Base-by-base conservation (phyloP, 306 rosid species). In the Medicago truncatula region DNA sequence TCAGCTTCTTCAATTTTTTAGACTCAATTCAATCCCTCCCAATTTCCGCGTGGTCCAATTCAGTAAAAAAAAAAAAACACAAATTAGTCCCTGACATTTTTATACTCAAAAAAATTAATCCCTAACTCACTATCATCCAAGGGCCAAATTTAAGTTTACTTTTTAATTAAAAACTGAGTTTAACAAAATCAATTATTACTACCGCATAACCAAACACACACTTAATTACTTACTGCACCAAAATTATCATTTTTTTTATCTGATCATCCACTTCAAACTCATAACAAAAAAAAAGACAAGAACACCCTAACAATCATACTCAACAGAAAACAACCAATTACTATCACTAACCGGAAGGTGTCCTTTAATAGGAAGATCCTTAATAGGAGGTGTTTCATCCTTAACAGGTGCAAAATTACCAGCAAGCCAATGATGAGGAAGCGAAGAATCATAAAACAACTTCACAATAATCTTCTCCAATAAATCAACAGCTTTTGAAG, bases 341-440 rank as follows among this genome's bases (percentile, higher is more conserved):
- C 54, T 40, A n/a, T 56, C 9, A 86, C 87, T 70, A 75, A 95
- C 99, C 66, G 99, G 99, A 14, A 95, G 93, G 74, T 57, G 17
- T 1, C 99, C 99, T 65, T 70, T 76, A 13, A 95, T 86, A 17
- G 67, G 78, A 31, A 95, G 97, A 61, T 90, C 71, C 70, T 20
- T 83, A n/a, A 84, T 79, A 10, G 97, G 97, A 78, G 97, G 93
- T 11, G 97, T 95, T 65, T 95, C 98, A n/a, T 85, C 79, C 8
- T n/a, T 43, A 10, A 89, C 87, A 20, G 99, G 97, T 78, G 93
- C 88, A 20, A 89, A 92, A 82, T 95, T 95, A 17, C 93, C 93
- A 39, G 88, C 13, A 70, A 95, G 97, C 85, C 90, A 89, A 58
- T 83, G 96, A 47, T 77, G 96, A 25, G 97, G 92, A 52, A 58